A percentile compares a stretch with the other conserved stretches of the same genome.
Evolutionary conservation across 2,329 filamentous ascomycete genomes (phyloP).

Genomic region (Didymella glomerata): DNA sequence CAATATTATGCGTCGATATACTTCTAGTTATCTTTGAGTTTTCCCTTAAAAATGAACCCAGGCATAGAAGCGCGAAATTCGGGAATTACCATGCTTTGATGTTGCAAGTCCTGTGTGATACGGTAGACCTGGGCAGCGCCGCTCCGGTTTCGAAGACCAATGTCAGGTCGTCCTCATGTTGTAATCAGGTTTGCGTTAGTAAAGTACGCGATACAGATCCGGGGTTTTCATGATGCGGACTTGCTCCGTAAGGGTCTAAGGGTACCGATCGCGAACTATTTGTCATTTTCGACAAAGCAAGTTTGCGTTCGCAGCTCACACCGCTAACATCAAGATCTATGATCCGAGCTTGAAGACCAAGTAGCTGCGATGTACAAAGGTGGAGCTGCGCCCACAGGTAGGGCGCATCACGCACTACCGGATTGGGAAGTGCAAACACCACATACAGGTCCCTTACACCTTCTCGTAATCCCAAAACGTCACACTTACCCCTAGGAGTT

Average conservation of each 20-base stretch:
- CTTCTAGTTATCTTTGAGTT: too few relatives aligned
- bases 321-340: not conserved
- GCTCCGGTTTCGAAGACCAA: too few relatives aligned
- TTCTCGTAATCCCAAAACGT: not conserved
- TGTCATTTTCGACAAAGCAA: not conserved
- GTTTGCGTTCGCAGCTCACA: not conserved
- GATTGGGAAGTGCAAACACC: constrained; percentile 12
- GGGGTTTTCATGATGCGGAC: not conserved
- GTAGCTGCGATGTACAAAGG: not conserved
- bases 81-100: too few relatives aligned
- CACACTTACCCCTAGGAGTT: constrained; percentile 2
- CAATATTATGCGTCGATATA: too few relatives aligned
- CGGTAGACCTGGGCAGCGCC: too few relatives aligned
- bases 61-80: too few relatives aligned
- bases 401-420: constrained; percentile 3
- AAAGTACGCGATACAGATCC: not conserved
- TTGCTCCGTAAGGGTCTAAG: not conserved
- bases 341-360: not conserved
- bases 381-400: not conserved
- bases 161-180: too few relatives aligned
- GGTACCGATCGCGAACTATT: not conserved
- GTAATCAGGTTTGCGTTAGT: not conserved
- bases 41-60: too few relatives aligned
- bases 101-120: too few relatives aligned
- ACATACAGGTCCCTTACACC: constrained; percentile 10